These are phyloP conservation scores for Talinum fruticosum DNA, from an alignment of 148 eudicot genomes.

Conservation along the genomic window DNA sequence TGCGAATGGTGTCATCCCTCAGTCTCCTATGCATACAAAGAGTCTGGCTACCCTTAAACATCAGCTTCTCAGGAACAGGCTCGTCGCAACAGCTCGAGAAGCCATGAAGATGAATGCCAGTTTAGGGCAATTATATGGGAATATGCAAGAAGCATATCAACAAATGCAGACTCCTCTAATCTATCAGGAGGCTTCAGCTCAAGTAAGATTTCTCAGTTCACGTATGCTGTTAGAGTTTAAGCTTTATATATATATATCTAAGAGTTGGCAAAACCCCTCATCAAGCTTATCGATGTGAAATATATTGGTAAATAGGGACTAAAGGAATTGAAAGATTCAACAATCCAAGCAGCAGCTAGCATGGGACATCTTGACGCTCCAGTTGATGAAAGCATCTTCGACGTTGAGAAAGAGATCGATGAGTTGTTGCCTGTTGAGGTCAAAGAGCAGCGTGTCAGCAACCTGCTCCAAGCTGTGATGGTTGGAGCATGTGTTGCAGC, in stretches of 20 bases:
- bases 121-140: slow-evolving; percentile 71
- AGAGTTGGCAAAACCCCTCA: neutral
- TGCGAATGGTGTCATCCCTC: slow-evolving; percentile 89
- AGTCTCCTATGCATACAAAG: slow-evolving; percentile 96
- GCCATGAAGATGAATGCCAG: slow-evolving; percentile 68
- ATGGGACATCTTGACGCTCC: slow-evolving; percentile 77
- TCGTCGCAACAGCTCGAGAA: slow-evolving; percentile 67
- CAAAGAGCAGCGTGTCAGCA: slow-evolving; percentile 88
- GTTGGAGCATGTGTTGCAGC: slow-evolving; percentile 95
- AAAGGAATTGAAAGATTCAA: slow-evolving; percentile 80
- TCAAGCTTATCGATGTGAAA: slow-evolving; percentile 3
- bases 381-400: slow-evolving; percentile 74
- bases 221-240: neutral
- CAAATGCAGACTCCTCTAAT: slow-evolving; percentile 94
- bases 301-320: slow-evolving; percentile 46
- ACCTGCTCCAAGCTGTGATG: slow-evolving; percentile 70
- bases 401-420: slow-evolving; percentile 83
- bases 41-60: slow-evolving; percentile 91
- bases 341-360: slow-evolving; percentile 67
- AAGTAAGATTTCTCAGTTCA: slow-evolving; percentile 33
- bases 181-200: slow-evolving; percentile 61
- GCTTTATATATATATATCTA: neutral
- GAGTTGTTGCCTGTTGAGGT: slow-evolving; percentile 85
- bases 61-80: slow-evolving; percentile 80
- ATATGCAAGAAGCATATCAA: slow-evolving; percentile 85